Percentiles rank a stretch among this genome's conserved stretches.
phyloP scores from a whole-genome alignment of 768 basidiomycete genomes.

The Dacryopinax primogenitus region DNA sequence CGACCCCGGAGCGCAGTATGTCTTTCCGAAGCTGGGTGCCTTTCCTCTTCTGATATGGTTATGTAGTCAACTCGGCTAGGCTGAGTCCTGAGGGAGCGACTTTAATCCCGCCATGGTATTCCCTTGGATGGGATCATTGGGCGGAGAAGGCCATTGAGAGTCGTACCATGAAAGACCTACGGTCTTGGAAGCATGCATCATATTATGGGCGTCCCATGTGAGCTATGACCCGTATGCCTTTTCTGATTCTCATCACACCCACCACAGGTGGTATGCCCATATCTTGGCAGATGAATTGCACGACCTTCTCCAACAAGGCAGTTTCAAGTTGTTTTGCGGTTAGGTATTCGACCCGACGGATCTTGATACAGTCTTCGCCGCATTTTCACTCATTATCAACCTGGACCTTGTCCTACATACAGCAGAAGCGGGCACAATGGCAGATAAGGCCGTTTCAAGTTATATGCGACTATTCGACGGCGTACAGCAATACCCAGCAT shows the following conservation, averaged over 20 bases:
- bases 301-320: background rate
- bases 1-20: background rate
- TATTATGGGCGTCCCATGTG: background rate
- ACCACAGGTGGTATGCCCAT: background rate
- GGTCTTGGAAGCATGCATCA: background rate
- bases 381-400: background rate
- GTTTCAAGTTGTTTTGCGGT: background rate
- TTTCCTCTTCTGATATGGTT: background rate
- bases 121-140: background rate
- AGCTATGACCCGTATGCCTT: background rate
- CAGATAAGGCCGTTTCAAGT: background rate
- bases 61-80: background rate
- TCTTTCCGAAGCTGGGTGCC: background rate
- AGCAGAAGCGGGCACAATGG: background rate
- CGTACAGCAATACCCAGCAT: background rate
- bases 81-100: background rate
- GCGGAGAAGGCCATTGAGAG: background rate
- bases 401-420: background rate
- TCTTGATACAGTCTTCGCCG: background rate
- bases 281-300: background rate
- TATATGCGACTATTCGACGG: background rate
- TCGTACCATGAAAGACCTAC: background rate
- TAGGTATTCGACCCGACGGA: background rate
- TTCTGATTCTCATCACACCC: background rate
- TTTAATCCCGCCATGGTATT: background rate